Percentiles rank a stretch among this genome's conserved stretches.
These are phyloP conservation scores for Scytalidium sp. DNA, from an alignment of 2,329 filamentous ascomycete genomes.

Conservation along the genomic window DNA sequence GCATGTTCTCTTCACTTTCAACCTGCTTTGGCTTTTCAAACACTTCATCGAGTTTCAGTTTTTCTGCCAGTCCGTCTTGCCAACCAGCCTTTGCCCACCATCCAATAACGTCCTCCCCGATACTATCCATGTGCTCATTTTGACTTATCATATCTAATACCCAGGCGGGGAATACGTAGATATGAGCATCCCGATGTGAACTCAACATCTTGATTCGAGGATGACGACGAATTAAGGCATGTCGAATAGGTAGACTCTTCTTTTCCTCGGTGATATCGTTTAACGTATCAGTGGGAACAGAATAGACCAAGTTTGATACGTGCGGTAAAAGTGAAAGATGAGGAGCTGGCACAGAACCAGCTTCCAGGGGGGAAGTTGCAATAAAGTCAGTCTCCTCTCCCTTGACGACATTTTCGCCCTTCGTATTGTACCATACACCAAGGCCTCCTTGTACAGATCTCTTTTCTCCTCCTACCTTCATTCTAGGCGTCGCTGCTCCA, in stretches of 20 bases:
- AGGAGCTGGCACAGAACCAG: conserved; percentile 53
- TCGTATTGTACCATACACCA: conserved; percentile 89
- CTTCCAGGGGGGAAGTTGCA: conserved; percentile 66
- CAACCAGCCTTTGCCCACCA: conserved; percentile 96
- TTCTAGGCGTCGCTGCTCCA: conserved; percentile 52
- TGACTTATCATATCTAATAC: conserved; percentile 76
- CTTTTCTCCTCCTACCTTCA: conserved; percentile 50
- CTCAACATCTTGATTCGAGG: conserved; percentile 77
- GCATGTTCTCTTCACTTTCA: conserved; percentile 31
- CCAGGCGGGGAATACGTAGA: conserved; percentile 94
- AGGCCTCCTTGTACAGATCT: conserved; percentile 72
- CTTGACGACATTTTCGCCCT: conserved; percentile 73
- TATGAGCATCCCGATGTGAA: conserved; percentile 84
- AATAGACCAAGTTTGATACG: conserved; percentile 77
- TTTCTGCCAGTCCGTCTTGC: conserved; percentile 78
- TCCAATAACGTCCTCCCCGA: conserved; percentile 87
- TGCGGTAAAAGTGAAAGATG: conserved; percentile 63
- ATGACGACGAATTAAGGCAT: conserved; percentile 72
- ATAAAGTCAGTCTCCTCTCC: conserved; percentile 93
- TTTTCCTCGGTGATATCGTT: conserved; percentile 79
- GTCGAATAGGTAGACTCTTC: conserved; percentile 70
- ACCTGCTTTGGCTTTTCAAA: conserved; percentile 46
- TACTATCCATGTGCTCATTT: conserved; percentile 80
- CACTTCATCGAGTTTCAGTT: conserved; percentile 69
- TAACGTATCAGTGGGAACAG: conserved; percentile 83